phyloP scores from a whole-genome alignment of 2,329 filamentous ascomycete genomes.

The Talaromyces pinophilus region DNA sequence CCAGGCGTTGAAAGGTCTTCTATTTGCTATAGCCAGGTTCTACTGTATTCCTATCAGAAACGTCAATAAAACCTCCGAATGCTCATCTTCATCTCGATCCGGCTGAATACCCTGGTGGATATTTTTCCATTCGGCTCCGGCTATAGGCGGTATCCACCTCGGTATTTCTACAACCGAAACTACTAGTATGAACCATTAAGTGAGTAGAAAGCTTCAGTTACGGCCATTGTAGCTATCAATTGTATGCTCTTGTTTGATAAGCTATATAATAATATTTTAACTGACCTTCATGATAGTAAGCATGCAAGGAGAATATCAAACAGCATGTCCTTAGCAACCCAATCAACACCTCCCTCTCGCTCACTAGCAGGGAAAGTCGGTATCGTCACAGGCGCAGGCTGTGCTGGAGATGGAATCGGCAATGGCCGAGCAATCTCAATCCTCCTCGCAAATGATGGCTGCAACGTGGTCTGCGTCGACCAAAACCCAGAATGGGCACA shows the following conservation, averaged over 20 bases:
- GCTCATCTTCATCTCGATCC: not conserved
- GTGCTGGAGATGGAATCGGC: not conserved
- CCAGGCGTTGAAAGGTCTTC: too few relatives aligned
- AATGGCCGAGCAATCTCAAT: conserved; percentile 43
- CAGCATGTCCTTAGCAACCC: not conserved
- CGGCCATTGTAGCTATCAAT: not conserved
- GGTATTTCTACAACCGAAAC: not conserved
- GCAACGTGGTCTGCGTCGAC: conserved; percentile 61
- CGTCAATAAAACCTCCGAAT: not conserved
- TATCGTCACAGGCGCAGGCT: not conserved
- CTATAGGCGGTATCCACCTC: not conserved
- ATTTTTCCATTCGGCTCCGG: not conserved
- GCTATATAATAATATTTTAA: too few relatives aligned
- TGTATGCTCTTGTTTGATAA: not conserved
- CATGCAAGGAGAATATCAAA: not conserved
- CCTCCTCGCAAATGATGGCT: conserved; percentile 61
- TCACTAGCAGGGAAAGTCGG: not conserved
- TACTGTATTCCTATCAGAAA: too few relatives aligned
- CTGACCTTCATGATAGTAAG: too few relatives aligned
- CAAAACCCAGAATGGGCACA: conserved; percentile 52
- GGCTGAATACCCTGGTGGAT: not conserved
- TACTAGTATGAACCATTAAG: not conserved
- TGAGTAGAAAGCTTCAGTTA: not conserved
- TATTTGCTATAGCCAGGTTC: too few relatives aligned
- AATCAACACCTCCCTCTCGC: not conserved